These are phyloP conservation scores for Austropuccinia psidii DNA, from an alignment of 1,284 basidiomycete species.

Conservation along the genomic window DNA sequence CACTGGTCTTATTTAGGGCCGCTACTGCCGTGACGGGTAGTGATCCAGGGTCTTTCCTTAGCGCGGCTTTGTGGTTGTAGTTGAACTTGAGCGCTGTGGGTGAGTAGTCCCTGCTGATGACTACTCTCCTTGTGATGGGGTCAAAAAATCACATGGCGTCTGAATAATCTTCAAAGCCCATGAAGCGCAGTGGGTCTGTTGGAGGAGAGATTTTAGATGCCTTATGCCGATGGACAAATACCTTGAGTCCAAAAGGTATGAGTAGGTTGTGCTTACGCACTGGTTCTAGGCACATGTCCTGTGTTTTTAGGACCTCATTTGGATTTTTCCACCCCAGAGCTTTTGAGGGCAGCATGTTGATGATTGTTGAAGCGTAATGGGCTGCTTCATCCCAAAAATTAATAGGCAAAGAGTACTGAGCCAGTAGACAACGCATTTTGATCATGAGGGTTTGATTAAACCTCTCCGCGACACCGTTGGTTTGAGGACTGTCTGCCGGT, in stretches of 20 bases:
- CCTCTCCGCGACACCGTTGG: background rate
- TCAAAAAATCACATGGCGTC: slow-evolving; percentile 15
- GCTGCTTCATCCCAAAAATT: slow-evolving; percentile 13
- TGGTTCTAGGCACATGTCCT: background rate
- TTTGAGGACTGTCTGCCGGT: slow-evolving; percentile 2
- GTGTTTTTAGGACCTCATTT: background rate
- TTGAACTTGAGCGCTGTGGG: background rate
- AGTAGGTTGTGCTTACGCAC: background rate
- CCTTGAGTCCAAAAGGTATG: slow-evolving; percentile 2
- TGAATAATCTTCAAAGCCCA: background rate
- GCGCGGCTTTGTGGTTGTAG: background rate
- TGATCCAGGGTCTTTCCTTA: background rate
- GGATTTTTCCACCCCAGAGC: background rate
- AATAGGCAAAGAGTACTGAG: background rate
- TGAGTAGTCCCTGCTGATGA: slow-evolving; percentile 10
- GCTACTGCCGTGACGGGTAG: no score
- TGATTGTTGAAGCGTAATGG: background rate
- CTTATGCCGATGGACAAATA: background rate
- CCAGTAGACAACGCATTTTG: background rate
- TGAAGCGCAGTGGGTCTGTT: background rate
- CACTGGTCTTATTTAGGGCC: no score
- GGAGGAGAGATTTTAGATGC: background rate
- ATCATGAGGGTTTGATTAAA: slow-evolving; percentile 4
- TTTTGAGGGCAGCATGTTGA: background rate
- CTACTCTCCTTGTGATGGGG: background rate